Evolutionary conservation across 164 flowering plant genomes (phyloP).

Genomic region (Tinospora cordifolia): DNA sequence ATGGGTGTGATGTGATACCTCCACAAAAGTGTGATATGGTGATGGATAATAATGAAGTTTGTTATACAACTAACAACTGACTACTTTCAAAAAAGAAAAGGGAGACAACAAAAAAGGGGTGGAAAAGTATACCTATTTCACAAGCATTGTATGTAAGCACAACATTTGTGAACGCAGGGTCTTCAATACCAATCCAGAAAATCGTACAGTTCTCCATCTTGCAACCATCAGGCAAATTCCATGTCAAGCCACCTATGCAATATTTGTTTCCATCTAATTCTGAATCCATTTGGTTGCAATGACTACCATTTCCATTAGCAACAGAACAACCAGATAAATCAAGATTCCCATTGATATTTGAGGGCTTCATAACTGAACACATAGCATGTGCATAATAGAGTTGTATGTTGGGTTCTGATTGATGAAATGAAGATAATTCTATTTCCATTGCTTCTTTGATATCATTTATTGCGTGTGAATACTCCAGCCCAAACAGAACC

Average conservation of each 20-base stretch:
- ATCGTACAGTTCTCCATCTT: constrained; percentile 64
- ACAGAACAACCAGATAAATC: constrained; percentile 14
- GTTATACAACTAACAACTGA: too few species aligned
- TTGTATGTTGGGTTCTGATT: constrained; percentile 16
- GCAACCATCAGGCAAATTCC: constrained; percentile 52
- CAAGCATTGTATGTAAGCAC: constrained; percentile 67
- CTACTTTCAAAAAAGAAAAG: too few species aligned
- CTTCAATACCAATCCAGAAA: constrained; percentile 77
- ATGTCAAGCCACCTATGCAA: constrained; percentile 69
- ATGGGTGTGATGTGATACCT: too few species aligned
- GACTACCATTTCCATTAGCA: constrained; percentile 22
- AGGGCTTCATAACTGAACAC: constrained; percentile 42
- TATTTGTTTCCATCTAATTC: constrained; percentile 22
- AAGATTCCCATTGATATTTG: constrained; percentile 17
- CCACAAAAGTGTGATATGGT: too few species aligned
- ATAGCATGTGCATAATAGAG: constrained; percentile 48
- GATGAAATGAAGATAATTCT: constrained; percentile 21
- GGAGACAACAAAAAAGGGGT: background rate
- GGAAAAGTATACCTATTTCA: constrained; percentile 56
- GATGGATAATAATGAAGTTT: too few species aligned
- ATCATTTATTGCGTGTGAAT: constrained; percentile 52
- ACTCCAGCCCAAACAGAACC: constrained; percentile 88
- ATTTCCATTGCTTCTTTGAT: constrained; percentile 34
- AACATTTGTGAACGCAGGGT: constrained; percentile 78
- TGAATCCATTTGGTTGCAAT: constrained; percentile 6